Base-by-base conservation (phyloP, 2,329 filamentous ascomycete species). In the Dothideomycetes sp. region DNA sequence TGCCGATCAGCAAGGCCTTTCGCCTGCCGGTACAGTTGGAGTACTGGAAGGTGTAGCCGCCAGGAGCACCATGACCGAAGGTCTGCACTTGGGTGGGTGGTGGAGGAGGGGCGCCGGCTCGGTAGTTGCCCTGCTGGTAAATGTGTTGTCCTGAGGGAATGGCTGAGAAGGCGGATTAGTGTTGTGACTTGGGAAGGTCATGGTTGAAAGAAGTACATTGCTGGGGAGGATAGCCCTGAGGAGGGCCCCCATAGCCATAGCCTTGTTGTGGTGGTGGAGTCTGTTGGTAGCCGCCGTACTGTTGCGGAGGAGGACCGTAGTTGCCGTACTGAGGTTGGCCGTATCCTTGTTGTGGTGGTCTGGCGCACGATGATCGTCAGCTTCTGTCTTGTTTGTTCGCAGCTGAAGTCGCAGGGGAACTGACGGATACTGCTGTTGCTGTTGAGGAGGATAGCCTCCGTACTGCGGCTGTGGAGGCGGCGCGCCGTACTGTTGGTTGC, bases 1-100 rank as follows among this genome's bases (percentile, higher is more conserved):
- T 94, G 41, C 89, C 89, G 51, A 95, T 89, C 46, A 96, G 64
- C 20, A 95, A 68, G 4, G 88, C 89, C 67, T 95, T 95, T 58
- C 88, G 73, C 53, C 80, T 78, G 32, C 88, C 89, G 4, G 83
- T 93, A 60, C 88, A 96, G 50, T 82, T 82, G 33, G 87, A 94
- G 63, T 95, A 95, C 62, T 89, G 84, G 63, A 88, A 96, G 31
- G 71, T 77, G 62, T 94, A 94, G 53, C 73, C 73, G 48, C 78
- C 71, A 13, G 87, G 87, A 11, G 88, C 87, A 43, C 86, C 87
- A 46, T 79, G 71, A 42, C 87, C 84, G 55, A 91, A 91, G 47
- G 73, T 69, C 58, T 88, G 83, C 41, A 48, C 48, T 24, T 53
- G 48, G 30, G 47, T 36, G 17, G 53, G 51, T 4, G 59, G 59